These are phyloP conservation scores for Quercus bicolor DNA, from an alignment of 306 rosid genomes.

Conservation along the genomic window DNA sequence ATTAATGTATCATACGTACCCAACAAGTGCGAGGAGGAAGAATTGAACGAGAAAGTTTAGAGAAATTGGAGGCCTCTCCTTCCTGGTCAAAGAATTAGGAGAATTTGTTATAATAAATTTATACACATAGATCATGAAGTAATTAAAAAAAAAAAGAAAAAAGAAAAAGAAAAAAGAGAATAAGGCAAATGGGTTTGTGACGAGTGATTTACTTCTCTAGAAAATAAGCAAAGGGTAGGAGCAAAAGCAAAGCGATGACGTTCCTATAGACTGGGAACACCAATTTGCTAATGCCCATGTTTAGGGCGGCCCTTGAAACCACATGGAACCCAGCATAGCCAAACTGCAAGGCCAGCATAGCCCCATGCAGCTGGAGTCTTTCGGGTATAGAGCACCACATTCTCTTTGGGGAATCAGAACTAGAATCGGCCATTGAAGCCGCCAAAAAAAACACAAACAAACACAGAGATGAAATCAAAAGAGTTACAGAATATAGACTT, in stretches of 20 bases:
- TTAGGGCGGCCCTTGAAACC: constrained; percentile 91
- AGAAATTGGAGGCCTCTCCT: constrained; percentile 81
- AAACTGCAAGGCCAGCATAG: constrained; percentile 93
- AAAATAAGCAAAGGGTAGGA: constrained; percentile 85
- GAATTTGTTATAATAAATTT: neutral
- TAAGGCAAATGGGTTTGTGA: no score
- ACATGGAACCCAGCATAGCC: constrained; percentile 98
- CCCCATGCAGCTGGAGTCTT: constrained; percentile 78
- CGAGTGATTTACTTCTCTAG: constrained; percentile 58
- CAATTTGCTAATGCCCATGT: constrained; percentile 93
- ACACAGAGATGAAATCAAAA: no score
- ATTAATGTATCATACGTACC: constrained; percentile 43
- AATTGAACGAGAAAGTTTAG: constrained; percentile 69
- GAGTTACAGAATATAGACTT: no score
- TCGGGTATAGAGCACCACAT: constrained; percentile 86
- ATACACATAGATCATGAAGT: neutral
- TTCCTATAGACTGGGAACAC: constrained; percentile 93
- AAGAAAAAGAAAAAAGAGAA: neutral
- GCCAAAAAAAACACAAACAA: neutral
- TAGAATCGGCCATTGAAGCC: constrained; percentile 58
- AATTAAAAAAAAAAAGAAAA: neutral
- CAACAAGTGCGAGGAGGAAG: constrained; percentile 85
- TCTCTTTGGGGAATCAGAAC: constrained; percentile 41
- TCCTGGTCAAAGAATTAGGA: constrained; percentile 43
- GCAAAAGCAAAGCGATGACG: constrained; percentile 79